Conservation (phyloP, 2,329 filamentous ascomycete species). For the Calonectria henricotiae region DNA sequence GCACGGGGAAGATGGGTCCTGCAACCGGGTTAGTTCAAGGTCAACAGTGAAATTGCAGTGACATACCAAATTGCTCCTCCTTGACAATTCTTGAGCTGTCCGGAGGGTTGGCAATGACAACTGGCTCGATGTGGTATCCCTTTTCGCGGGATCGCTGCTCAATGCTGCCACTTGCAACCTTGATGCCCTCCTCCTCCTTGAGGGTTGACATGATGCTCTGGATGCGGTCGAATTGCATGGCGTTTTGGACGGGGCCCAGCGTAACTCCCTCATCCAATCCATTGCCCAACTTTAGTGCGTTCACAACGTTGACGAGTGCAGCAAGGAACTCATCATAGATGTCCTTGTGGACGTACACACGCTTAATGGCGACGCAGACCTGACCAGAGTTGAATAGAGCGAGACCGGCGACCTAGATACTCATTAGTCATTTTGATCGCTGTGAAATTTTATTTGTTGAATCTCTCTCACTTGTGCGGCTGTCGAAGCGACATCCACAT, state of each 20-base stretch:
- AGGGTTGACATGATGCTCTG: constrained; percentile 4
- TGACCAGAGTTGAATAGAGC: constrained; percentile 35
- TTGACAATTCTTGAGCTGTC: constrained; percentile 68
- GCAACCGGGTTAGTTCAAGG: not conserved
- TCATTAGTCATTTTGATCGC: constrained; percentile 35
- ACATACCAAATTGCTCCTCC: constrained; percentile 65
- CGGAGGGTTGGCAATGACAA: constrained; percentile 45
- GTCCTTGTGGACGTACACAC: constrained; percentile 70
- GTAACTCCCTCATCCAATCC: constrained; percentile 59
- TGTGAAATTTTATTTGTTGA: no score
- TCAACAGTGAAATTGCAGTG: accelerated
- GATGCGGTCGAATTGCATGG: constrained; percentile 66
- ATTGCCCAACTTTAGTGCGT: constrained; percentile 64
- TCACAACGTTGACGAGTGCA: constrained; percentile 61
- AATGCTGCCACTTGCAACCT: constrained; percentile 12
- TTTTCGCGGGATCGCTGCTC: constrained; percentile 22
- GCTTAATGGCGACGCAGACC: constrained; percentile 63
- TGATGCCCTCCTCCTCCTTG: constrained; percentile 9
- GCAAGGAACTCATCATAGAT: constrained; percentile 70
- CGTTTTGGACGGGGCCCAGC: constrained; percentile 72
- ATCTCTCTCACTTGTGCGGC: constrained; percentile 55
- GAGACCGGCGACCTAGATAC: constrained; percentile 10
- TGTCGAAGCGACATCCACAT: constrained; percentile 66
- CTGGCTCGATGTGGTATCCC: constrained; percentile 43
- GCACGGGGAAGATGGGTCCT: constrained; percentile 70